phyloP scores from a whole-genome alignment of 352 stramenopile species.

The Globisporangium middletonii region DNA sequence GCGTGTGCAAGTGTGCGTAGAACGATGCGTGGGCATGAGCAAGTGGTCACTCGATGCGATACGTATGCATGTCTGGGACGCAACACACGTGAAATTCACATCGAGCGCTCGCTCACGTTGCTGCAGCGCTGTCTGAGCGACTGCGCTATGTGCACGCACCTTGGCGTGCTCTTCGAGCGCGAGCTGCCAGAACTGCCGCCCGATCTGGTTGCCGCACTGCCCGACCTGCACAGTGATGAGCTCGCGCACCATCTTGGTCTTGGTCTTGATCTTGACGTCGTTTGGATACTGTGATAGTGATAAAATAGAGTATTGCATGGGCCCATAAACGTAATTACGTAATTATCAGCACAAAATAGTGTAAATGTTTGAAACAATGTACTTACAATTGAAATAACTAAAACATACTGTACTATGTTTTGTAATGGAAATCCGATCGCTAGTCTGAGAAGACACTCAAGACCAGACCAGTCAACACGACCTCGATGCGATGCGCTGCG shows the following conservation, averaged over 20 bases:
- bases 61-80: too few relatives aligned
- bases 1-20: background rate
- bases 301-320: background rate
- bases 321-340: background rate
- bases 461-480: too few relatives aligned
- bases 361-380: too few relatives aligned
- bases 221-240: conserved; percentile 90
- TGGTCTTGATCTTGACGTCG: background rate
- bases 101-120: too few relatives aligned
- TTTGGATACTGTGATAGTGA: background rate
- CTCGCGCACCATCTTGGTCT: conserved; percentile 65
- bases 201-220: conserved; percentile 94
- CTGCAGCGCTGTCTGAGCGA: background rate
- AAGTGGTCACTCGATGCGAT: background rate
- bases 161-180: conserved; percentile 87
- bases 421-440: too few relatives aligned
- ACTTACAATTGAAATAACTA: too few relatives aligned
- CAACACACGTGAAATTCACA: background rate
- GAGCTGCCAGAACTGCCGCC: conserved; percentile 89
- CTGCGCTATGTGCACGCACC: conserved; percentile 12
- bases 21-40: background rate
- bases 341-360: background rate
- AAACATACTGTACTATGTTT: too few relatives aligned
- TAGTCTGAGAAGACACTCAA: too few relatives aligned
- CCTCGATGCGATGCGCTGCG: background rate